A percentile compares a stretch with the other conserved stretches of the same genome.
phyloP scores from a whole-genome alignment of 2,329 filamentous ascomycete species.

The Cytospora piceicola region DNA sequence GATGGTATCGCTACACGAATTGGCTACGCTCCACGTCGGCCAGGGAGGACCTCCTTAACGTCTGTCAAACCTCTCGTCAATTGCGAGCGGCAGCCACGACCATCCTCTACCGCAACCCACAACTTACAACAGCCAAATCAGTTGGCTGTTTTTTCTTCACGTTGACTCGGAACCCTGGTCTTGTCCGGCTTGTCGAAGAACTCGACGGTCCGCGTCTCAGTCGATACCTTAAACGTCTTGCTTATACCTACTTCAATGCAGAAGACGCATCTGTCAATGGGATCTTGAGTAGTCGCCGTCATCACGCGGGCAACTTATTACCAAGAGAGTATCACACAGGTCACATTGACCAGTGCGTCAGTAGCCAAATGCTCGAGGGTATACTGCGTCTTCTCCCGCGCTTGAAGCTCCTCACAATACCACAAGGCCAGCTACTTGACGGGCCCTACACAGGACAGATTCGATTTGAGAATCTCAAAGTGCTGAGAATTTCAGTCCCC shows the following conservation, averaged over 20 bases:
- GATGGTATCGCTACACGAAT: too few relatives aligned
- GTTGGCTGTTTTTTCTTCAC: neutral
- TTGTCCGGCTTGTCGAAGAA: neutral
- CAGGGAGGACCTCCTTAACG: constrained; percentile 1
- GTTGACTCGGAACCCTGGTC: neutral
- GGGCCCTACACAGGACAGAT: neutral
- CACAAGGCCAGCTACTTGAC: neutral
- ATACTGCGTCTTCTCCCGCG: neutral
- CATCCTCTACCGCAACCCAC: constrained; percentile 6
- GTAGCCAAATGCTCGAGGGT: neutral
- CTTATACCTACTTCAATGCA: neutral
- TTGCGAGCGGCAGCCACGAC: constrained; percentile 2
- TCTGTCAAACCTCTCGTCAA: neutral
- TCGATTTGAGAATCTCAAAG: neutral
- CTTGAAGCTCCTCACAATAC: neutral
- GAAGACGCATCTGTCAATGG: neutral
- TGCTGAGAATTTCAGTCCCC: neutral
- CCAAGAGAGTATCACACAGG: too few relatives aligned
- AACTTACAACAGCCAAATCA: neutral
- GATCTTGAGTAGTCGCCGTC: neutral
- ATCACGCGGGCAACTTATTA: too few relatives aligned
- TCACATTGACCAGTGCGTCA: neutral
- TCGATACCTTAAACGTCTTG: neutral
- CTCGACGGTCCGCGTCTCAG: neutral
- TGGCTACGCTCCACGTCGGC: too few relatives aligned